A percentile compares a stretch with the other conserved stretches of the same genome.
Evolutionary conservation across 306 rosid species (phyloP).

Genomic region (Quercus parvula): DNA sequence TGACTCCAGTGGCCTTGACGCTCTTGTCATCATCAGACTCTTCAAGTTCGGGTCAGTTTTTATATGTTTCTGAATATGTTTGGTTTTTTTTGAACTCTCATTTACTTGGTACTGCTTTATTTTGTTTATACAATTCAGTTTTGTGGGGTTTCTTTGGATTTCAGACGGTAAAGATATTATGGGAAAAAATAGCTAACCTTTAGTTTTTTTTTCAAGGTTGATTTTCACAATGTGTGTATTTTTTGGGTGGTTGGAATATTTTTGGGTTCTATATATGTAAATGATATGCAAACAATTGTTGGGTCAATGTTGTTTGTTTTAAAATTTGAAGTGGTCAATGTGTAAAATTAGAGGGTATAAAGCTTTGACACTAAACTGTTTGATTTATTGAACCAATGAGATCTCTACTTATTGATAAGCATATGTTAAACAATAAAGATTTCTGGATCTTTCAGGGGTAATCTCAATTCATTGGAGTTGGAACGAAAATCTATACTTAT

Average conservation of each 20-base stretch:
- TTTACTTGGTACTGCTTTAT: not conserved
- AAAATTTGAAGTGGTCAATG: not conserved
- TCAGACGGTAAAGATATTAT: too few relatives aligned
- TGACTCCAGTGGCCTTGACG: conserved; percentile 63
- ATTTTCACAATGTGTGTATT: not conserved
- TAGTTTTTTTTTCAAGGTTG: too few relatives aligned
- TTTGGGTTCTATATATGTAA: not conserved
- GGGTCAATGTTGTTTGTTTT: not conserved
- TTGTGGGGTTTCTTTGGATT: too few relatives aligned
- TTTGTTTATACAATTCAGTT: too few relatives aligned
- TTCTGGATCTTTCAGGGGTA: not conserved
- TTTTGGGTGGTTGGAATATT: not conserved
- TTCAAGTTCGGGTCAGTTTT: conserved; percentile 69
- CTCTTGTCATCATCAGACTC: conserved; percentile 73
- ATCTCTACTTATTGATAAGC: not conserved
- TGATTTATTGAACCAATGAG: too few relatives aligned
- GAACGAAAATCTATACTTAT: not conserved
- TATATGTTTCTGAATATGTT: too few relatives aligned
- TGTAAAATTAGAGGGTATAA: not conserved
- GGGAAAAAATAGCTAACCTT: too few relatives aligned
- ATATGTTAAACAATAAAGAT: not conserved
- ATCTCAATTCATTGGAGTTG: too few relatives aligned
- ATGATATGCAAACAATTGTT: not conserved
- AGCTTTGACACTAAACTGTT: too few relatives aligned
- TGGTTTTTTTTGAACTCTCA: not conserved